phyloP scores from a whole-genome alignment of 176 grass and related monocot genomes.

The Triticum monococcum region DNA sequence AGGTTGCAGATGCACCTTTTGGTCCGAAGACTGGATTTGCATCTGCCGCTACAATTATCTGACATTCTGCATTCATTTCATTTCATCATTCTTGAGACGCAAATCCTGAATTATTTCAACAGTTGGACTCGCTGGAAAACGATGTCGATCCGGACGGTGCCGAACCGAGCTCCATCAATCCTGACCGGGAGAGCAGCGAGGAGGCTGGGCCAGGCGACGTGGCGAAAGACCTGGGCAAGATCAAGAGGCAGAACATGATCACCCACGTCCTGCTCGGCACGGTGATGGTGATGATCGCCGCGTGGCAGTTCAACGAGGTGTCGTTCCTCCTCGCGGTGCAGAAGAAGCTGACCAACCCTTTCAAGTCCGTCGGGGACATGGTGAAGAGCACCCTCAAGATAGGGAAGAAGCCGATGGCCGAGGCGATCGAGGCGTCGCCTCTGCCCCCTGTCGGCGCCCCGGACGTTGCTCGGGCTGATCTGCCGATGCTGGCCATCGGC shows the following conservation, averaged over 20 bases:
- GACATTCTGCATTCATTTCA: neutral
- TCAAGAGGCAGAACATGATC: constrained; percentile 58
- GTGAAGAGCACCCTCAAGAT: constrained; percentile 18
- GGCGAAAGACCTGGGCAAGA: constrained; percentile 40
- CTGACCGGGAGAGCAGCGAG: neutral
- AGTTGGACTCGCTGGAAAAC: constrained; percentile 11
- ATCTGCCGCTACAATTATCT: neutral
- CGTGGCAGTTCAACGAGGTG: constrained; percentile 53
- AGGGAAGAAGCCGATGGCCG: constrained; percentile 12
- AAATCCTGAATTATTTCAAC: neutral
- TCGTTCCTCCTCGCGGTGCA: constrained; percentile 43
- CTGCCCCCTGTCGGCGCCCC: constrained; percentile 27
- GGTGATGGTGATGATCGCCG: constrained; percentile 40
- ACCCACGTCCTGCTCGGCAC: constrained; percentile 52
- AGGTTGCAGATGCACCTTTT: neutral
- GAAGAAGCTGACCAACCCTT: constrained; percentile 37
- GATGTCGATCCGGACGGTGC: neutral
- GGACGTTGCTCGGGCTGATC: constrained; percentile 10
- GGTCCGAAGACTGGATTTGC: neutral
- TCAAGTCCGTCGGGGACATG: constrained; percentile 45
- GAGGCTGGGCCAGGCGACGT: constrained; percentile 11
- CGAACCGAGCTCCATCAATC: neutral
- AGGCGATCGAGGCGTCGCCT: constrained; percentile 31
- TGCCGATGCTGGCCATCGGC: constrained; percentile 21
- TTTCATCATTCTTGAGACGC: neutral